Evolutionary conservation across 208 protist species (phyloP), one percentile per base, ranked within the genome.

Genomic region (Leishmania martiniquensis): DNA sequence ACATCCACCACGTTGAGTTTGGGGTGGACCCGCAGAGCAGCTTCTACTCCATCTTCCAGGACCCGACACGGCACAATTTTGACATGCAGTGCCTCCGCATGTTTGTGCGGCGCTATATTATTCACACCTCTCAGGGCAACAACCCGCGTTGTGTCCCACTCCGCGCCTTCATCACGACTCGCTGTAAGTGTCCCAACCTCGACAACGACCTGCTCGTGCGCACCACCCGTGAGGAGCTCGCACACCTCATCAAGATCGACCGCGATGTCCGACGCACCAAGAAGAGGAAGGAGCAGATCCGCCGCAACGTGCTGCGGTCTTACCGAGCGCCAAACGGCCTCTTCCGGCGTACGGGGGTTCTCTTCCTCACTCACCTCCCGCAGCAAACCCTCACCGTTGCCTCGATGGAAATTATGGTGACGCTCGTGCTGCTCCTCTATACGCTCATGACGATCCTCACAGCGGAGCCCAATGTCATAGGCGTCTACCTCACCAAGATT

Each of bases 51-150:
- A 81, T 97, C 39, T 95, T 97, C 74, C 71, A 74, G 32, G 76
- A 91, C 66, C 90, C 91, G 0, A 81, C 77, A 5, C 86, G 85
- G 76, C 10, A 34, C 13, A 52, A 82, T 60, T 92, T 95, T 76
- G 93, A 97, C 77, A 88, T 94, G 85, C 91, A 97, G 82, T 95
- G 85, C 66, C 84, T 97, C 45, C 89, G 93, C 59, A 97, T 97
- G 93, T 94, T 94, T 79, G 81, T 85, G 7, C 86, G 93, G 17
- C 89, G 93, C 22, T 97, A 93, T 72, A 82, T 97, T 51, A 91
- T 97, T 39, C 90, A 93, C 77, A 92, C 89, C 12, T 84, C 80
- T 70, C 89, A 95, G 68, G 82, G 84, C 37, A 97, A 95, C 72
- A 95, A 95, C 79, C 85, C 85, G 4, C 88, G 85, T 0, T 82